Evolutionary conservation across 345 rosid genomes (phyloP).

Genomic region (Brassica incana): DNA sequence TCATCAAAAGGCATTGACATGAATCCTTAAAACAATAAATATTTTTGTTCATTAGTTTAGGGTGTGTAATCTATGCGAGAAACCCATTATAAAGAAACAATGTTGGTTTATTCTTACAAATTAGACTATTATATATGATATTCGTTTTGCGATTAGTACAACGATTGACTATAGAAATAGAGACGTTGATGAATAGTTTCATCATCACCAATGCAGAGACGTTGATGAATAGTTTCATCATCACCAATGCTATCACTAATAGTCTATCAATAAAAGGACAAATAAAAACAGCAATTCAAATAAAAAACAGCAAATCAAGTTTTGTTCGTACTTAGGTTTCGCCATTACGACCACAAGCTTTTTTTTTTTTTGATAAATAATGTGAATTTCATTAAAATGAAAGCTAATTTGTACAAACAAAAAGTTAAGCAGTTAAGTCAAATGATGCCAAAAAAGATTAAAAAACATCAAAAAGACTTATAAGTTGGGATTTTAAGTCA

Average conservation of each 20-base stretch:
- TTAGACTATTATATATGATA: no score
- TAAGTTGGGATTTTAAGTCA: not conserved
- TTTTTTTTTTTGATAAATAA: not conserved
- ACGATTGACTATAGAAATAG: not conserved
- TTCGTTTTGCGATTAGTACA: not conserved
- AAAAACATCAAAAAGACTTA: not conserved
- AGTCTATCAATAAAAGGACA: not conserved
- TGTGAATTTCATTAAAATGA: not conserved
- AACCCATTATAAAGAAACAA: no score
- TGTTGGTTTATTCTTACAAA: no score
- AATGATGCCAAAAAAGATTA: not conserved
- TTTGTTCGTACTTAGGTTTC: not conserved
- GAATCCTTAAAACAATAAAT: no score
- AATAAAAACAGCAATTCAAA: not conserved
- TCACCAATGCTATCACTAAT: not conserved
- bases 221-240: not conserved
- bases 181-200: not conserved
- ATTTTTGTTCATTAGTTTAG: no score
- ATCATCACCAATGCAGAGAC: not conserved
- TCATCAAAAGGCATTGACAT: no score
- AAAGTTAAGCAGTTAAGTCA: not conserved
- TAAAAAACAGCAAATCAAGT: not conserved
- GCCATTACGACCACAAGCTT: not conserved
- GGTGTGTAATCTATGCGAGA: no score
- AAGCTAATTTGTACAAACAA: not conserved